Evolutionary conservation across 1,139 yeast species (phyloP), one percentile per base, ranked within the genome.

Genomic region (Nakaseomyces delphensis): DNA sequence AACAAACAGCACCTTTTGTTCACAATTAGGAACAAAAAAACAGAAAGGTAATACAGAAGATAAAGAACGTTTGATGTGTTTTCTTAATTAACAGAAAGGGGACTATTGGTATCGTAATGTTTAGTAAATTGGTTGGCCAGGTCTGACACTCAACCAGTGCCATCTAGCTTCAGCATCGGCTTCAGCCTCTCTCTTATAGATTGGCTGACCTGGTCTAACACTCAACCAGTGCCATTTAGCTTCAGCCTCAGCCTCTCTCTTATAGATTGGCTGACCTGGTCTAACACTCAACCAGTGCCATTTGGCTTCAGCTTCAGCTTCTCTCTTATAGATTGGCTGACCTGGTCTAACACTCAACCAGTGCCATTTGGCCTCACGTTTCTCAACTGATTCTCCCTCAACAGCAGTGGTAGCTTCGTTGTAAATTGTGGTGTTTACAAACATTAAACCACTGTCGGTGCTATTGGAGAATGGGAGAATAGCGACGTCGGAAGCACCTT

Each of bases 311-410:
- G 58, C 54, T 16, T 47, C 48, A 23, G 59, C 59, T 18, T 52
- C 56, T 49, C 59, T 53, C 46, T 53, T 54, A 43, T 41, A 50
- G 43, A 52, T 36, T 35, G 52, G 50, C 20, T 45, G 49, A 32
- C 54, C 53, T 28, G 46, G 40, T 14, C 33, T 42, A 18, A 50
- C 33, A 14, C 39, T 36, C 15, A 46, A 30, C 43, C 49, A 45
- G 20, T 47, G 49, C 41, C 50, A 49, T 18, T 48, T 50, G 18
- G 53, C 53, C 6, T 43, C 51, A 33, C 51, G 44, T 38, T 46
- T 48, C 27, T 3, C 15, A 11, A 43, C 28, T 10, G 16, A 3
- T 6, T 21, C 27, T n/a, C 21, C 25, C 24, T 24, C 38, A 3
- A 18, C 43, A n/a, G 18, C 40, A 24, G 32, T 32, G 7, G 18